These are phyloP conservation scores for Akebia trifoliata DNA, from an alignment of 164 flowering plant species.

Conservation along the genomic window DNA sequence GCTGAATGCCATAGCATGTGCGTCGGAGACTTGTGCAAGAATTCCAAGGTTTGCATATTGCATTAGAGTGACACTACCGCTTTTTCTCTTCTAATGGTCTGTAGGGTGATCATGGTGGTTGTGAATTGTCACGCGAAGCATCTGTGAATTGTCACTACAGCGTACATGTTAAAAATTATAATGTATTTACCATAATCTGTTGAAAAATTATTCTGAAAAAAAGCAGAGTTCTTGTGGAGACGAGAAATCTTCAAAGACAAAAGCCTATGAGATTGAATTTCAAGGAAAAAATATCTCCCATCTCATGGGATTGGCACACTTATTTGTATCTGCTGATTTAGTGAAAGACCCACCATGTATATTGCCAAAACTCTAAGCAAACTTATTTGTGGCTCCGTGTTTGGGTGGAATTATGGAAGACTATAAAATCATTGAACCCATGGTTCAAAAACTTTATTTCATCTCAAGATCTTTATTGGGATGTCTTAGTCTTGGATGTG, in stretches of 20 bases:
- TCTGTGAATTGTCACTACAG: no score
- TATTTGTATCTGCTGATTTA: not conserved
- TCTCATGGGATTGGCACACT: not conserved
- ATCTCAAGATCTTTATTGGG: no score
- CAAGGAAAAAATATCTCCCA: no score
- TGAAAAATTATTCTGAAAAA: no score
- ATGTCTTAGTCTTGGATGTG: no score
- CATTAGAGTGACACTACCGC: not conserved
- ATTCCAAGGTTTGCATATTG: conserved; percentile 74
- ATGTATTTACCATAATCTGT: no score
- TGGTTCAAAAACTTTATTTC: no score
- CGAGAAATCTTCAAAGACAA: not conserved
- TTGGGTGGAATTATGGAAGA: not conserved
- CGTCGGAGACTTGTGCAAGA: conserved; percentile 98
- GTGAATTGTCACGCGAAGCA: no score
- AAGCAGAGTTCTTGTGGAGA: not conserved
- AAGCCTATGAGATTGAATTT: no score
- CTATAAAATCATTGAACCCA: no score
- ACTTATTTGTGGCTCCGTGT: not conserved
- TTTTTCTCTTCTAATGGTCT: not conserved
- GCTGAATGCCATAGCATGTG: conserved; percentile 92
- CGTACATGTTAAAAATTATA: no score
- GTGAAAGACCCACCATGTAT: not conserved
- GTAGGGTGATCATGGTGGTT: no score
- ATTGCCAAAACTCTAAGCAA: not conserved